Evolutionary conservation across 331 rosid species (phyloP).

Genomic region (Phaseolus coccineus): DNA sequence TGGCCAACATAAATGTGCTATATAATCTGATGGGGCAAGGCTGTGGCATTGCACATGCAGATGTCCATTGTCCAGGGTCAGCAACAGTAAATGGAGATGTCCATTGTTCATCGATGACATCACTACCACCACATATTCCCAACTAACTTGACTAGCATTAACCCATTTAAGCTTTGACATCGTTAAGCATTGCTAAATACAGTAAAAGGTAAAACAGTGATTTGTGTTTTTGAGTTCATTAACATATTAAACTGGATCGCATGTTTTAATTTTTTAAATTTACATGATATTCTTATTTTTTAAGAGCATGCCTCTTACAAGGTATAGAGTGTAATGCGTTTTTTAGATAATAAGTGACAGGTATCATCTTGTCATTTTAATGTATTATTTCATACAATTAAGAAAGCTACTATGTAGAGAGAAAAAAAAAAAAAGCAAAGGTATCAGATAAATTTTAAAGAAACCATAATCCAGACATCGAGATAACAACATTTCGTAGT

Average conservation of each 20-base stretch:
- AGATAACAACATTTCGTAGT: no score
- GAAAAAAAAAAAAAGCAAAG: neutral
- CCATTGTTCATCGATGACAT: neutral
- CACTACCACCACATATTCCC: neutral
- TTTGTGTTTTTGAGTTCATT: neutral
- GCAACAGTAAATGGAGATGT: neutral
- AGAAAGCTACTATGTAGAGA: no score
- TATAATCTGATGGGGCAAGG: slow-evolving; percentile 28
- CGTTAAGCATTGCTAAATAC: neutral
- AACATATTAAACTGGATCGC: no score
- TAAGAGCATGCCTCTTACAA: no score
- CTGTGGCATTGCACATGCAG: slow-evolving; percentile 32
- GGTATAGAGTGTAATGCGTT: no score
- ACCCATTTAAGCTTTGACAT: neutral
- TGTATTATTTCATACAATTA: no score
- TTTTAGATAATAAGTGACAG: no score
- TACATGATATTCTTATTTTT: no score
- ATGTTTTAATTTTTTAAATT: no score
- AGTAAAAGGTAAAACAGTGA: neutral
- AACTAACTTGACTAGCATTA: slow-evolving; percentile 12
- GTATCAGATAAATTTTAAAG: neutral
- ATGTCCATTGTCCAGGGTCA: slow-evolving; percentile 25
- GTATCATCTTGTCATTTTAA: no score
- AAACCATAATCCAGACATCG: neutral
- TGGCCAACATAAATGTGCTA: slow-evolving; percentile 17